Evolutionary conservation across 805 yeast species (phyloP), one percentile per base, ranked within the genome.

Genomic region (Lachancea nothofagi): DNA sequence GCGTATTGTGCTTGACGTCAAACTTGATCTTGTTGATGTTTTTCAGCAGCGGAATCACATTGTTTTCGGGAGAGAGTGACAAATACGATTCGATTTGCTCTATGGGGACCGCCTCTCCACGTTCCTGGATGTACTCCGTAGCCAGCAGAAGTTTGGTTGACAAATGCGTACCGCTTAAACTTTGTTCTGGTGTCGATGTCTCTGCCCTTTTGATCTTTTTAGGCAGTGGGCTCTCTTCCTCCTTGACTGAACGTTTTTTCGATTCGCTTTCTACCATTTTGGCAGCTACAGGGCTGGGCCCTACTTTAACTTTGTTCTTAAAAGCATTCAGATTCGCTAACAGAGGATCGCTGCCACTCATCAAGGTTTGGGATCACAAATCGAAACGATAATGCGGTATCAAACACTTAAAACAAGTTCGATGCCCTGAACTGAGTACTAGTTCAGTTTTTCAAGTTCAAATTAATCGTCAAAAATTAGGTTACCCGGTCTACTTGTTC

Each of bases 131-230:
- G 57, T 78, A 84, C 57, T 93, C 97, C 14, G 93, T 93, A 1
- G 97, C 97, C 57, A 88, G 76, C 54, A 86, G 80, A 39, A 93
- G 70, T 58, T 87, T 86, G 3, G 97, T 89, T 4, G 95, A 84
- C 41, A 83, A 72, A 58, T 85, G 94, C 8, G 46, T 43, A 1
- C 59, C 57, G 4, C 49, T 29, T 4, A 47, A 26, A 14, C 51
- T 55, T 2, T 55, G 45, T 3, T 64, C 59, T 5, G 70, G 68
- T 3, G 60, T 59, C 21, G 14, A 26, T 12, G n/a, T 9, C 4
- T 24, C 28, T 8, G 37, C 13, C 2, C 59, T 61, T 40, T 62
- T 52, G 8, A 54, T 57, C 38, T 54, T 56, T 38, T 59, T 60
- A 24, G 49, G 48, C 10, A 54, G 52, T 2, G 62, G 55, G 33